These are phyloP conservation scores for Xylaria nigripes DNA, from an alignment of 495 filamentous ascomycete genomes.

Conservation along the genomic window DNA sequence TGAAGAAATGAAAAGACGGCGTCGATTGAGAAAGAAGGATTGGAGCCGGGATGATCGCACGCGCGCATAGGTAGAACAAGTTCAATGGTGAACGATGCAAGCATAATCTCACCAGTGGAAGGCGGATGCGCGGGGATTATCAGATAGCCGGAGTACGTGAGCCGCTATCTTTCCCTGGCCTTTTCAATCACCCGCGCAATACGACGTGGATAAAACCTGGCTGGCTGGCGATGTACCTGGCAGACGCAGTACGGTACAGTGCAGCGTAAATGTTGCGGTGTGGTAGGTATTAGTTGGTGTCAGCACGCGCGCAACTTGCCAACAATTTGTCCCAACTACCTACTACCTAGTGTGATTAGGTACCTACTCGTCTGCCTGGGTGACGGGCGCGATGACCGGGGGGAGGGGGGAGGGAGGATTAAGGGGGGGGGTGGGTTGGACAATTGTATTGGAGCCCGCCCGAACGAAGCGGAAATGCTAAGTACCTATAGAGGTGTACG, in stretches of 20 bases:
- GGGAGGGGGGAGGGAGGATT: neutral
- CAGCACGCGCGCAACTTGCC: constrained; percentile 11
- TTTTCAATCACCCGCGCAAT: constrained; percentile 25
- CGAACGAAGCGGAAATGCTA: constrained; percentile 5
- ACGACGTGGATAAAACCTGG: constrained; percentile 20
- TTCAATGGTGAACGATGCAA: constrained; percentile 7
- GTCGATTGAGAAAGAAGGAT: constrained; percentile 9
- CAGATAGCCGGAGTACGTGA: constrained; percentile 24
- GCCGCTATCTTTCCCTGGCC: constrained; percentile 21
- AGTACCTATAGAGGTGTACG: neutral
- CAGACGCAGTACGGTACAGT: constrained; percentile 16
- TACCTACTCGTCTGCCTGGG: constrained; percentile 8
- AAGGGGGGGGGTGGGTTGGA: neutral
- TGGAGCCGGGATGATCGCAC: constrained; percentile 10
- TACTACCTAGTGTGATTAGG: constrained; percentile 1
- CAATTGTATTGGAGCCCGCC: constrained; percentile 11
- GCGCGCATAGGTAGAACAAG: constrained; percentile 18
- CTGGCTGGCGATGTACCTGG: constrained; percentile 14
- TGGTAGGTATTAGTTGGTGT: constrained; percentile 12
- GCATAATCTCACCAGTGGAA: constrained; percentile 17
- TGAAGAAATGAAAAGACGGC: neutral
- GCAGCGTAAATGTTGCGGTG: constrained; percentile 22
- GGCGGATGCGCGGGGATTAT: constrained; percentile 23
- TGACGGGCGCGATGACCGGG: constrained; percentile 6
- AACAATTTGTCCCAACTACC: constrained; percentile 8